Base-by-base conservation (phyloP, 805 yeast species). In the Monosporozyma aerobia region DNA sequence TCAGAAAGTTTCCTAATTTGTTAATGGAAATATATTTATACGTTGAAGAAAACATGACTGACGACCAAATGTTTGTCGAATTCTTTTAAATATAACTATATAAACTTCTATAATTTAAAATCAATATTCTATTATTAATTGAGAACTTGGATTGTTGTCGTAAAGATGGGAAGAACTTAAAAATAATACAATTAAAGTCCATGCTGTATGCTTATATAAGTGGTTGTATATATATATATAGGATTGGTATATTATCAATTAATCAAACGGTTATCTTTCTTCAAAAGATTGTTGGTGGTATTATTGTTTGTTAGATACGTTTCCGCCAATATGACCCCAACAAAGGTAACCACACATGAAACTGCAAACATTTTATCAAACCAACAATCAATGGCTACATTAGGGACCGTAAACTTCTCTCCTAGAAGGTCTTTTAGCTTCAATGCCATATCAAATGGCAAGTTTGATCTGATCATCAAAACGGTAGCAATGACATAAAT, bases 11-110 rank as follows among this genome's bases (percentile, higher is more conserved):
- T 64, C 99, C 99, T 1, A 74, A 77, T 51, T 68, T 94, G 59
- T 69, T 94, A 60, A 79, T 92, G 82, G 83, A 80, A 59, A 79
- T 85, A 8, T 90, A 88, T 69, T 72, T 73, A 50, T 74, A 87
- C 57, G 82, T 85, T 30, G 73, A 73, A 53, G 73, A 73, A 49
- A 74, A 82, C 54, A 67, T 89, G 57, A 70, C 69, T n/a, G 76
- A 79, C 25, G 96, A 90, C 59, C 86, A 80, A 53, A 75, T 78
- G 25, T 77, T 87, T 56, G 61, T 63, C 51, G 68, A 72, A 10
- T 81, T 72, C 56, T 77, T 76, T 27, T 51, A 27, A 50, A 16
- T 16, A 29, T 33, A 25, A 16, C 14, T 29, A 22, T 23, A 29
- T 33, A 23, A n/a, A 32, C n/a, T 29, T 30, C 39, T 16, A 37